Evolutionary conservation across 257 asterid species (phyloP), one percentile per base, ranked within the genome.

Genomic region (Rehmannia glutinosa): DNA sequence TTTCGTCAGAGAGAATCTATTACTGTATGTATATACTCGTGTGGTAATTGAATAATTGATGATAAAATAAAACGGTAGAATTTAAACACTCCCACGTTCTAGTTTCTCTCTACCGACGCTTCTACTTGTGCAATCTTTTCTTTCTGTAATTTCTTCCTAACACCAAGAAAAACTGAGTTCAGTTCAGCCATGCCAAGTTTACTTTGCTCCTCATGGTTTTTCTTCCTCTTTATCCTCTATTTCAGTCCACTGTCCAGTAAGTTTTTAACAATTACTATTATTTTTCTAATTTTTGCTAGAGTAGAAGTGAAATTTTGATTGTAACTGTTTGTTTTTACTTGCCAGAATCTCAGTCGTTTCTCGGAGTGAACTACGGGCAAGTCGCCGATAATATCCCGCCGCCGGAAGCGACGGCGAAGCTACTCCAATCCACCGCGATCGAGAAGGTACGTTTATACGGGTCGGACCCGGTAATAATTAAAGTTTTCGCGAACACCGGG

Each of bases 331-430:
- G 55, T 10, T 8, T 45, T 59, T 9, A 64, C 21, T 62, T 72
- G 25, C 75, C 58, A 87, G 87, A 65, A 38, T 75, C 96, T 13
- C 77, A 88, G 70, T 35, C 96, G 20, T 88, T 80, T 28, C 75
- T 88, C 8, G 96, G 96, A 11, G 69, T 88, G 11, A 86, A 88
- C 49, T 86, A 88, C 72, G 96, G 94, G 25, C 85, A 86, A 73
- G 81, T 88, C 13, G 91, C 91, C 30, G 89, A 83, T 63, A 88
- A 85, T 64, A 79, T 88, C 21, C 96, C 96, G 28, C 57, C 90
- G 10, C 92, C 90, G 53, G 82, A 67, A 1, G 78, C 91, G 3
- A 77, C 93, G 3, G 87, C 86, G 25, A 80, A 77, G 73, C 66
- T 86, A 43, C 62, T 86, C 4, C 86, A 81, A 10, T 71, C 93